Base-by-base conservation (phyloP, 371 early-diverging fungal genomes). In the Syncephalastrum racemosum region DNA sequence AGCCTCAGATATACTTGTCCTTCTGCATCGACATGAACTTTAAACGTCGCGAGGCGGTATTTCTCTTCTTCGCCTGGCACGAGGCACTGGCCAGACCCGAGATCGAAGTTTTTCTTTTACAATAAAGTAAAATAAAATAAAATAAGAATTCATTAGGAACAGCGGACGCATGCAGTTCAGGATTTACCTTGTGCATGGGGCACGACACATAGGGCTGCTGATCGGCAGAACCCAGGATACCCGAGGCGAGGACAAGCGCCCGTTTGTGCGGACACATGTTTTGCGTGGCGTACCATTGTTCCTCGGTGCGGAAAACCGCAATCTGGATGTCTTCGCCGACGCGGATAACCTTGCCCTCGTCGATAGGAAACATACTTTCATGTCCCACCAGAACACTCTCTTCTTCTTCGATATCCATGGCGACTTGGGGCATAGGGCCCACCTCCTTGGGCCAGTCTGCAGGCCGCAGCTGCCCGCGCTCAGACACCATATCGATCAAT, bases 191-290 rank as follows among this genome's bases (percentile, higher is more conserved):
- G 70, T 88, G 88, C 70, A 82, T 78, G 8, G 87, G 86, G 51
- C 88, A 88, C 40, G 87, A 78, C 0, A 88, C 78, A 50, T 85
- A 82, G 13, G 82, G 79, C 46, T 59, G 55, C 31, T 45, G 45
- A 24, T 44, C 55, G 4, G 56, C 61, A 36, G 64, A 50, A 36
- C 55, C 68, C 31, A 87, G 58, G 22, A 88, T 53, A 27, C 86
- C 87, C 7, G 72, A 68, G 19, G 87, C 77, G 25, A 87, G 68
- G n/a, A 87, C 86, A 43, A 87, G 66, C 24, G 86, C 83, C 46
- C 83, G 80, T 62, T 86, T 87, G 63, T 86, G 83, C 12, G 88
- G 85, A 53, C 88, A 88, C 87, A 88, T 88, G 66, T 87, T 87
- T 60, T 87, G 87, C 19, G 85, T 83, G 23, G 86, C 87, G 59